Percentiles rank a stretch among this genome's conserved stretches.
phyloP scores from a whole-genome alignment of 164 flowering plant genomes.

The Nymphaea colorata region DNA sequence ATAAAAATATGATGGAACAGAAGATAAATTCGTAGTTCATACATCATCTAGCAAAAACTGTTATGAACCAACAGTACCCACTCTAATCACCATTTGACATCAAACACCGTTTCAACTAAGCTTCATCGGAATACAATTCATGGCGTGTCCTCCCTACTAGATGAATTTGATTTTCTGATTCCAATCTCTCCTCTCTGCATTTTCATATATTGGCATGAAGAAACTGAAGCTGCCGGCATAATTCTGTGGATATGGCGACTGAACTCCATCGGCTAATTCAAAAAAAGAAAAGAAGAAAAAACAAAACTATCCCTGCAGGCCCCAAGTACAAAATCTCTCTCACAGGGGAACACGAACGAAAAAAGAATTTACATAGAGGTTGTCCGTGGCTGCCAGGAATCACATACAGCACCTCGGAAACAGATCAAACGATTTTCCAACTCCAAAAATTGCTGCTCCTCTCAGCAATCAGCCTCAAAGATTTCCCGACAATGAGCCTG shows the following conservation, averaged over 20 bases:
- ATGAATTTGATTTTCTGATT: background rate
- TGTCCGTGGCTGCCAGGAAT: background rate
- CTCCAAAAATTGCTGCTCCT: background rate
- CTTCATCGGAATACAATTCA: background rate
- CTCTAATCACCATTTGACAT: background rate
- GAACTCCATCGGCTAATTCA: too few species aligned
- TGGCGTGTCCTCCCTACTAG: background rate
- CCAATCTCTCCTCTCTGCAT: background rate
- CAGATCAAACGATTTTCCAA: background rate
- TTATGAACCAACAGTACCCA: constrained; percentile 12
- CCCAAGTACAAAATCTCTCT: background rate
- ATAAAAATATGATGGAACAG: background rate
- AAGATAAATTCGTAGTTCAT: background rate
- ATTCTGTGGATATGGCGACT: background rate
- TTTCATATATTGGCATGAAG: background rate
- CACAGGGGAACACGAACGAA: background rate
- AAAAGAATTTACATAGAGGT: constrained; percentile 1
- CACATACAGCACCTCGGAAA: background rate
- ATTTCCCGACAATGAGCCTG: background rate
- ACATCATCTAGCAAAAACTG: constrained; percentile 10
- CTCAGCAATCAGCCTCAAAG: background rate
- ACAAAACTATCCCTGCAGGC: background rate
- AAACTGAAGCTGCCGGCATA: background rate
- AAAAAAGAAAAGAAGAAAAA: too few species aligned
- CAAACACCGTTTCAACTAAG: background rate